These are phyloP conservation scores for Anisodus acutangulus DNA, from an alignment of 257 asterid genomes.

Conservation along the genomic window DNA sequence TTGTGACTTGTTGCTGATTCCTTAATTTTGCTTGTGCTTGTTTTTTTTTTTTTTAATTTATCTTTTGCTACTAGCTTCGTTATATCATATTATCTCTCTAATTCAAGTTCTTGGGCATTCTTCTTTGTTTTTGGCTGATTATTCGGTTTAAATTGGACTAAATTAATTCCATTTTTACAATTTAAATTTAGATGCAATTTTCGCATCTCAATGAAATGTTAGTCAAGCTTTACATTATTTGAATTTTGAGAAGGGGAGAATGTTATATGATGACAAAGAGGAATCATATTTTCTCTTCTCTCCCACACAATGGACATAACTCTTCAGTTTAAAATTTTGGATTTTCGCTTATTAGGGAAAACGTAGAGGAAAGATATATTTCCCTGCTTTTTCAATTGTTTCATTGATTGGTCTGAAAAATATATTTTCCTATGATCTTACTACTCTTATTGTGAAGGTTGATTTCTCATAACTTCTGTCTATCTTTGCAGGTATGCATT, in stretches of 20 bases:
- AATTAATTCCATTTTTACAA: background rate
- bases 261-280: conserved; percentile 17
- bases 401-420: background rate
- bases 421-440: background rate
- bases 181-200: background rate
- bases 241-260: background rate
- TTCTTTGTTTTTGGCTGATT: background rate
- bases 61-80: background rate
- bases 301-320: background rate
- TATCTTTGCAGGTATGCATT: conserved; percentile 75
- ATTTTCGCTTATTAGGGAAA: background rate
- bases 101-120: background rate
- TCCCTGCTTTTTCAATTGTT: background rate
- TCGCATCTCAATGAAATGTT: background rate
- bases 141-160: background rate
- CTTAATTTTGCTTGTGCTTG: background rate
- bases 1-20: background rate
- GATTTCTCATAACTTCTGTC: background rate
- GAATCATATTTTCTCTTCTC: conserved; percentile 10
- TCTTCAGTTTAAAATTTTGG: background rate
- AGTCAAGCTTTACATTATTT: background rate
- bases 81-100: background rate
- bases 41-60: background rate
- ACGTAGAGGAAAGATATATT: background rate
- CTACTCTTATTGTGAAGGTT: background rate